A percentile compares a stretch with the other conserved stretches of the same genome.
Evolutionary conservation across 805 yeast species (phyloP).

Genomic region (Grigorovia yakushimaensis): DNA sequence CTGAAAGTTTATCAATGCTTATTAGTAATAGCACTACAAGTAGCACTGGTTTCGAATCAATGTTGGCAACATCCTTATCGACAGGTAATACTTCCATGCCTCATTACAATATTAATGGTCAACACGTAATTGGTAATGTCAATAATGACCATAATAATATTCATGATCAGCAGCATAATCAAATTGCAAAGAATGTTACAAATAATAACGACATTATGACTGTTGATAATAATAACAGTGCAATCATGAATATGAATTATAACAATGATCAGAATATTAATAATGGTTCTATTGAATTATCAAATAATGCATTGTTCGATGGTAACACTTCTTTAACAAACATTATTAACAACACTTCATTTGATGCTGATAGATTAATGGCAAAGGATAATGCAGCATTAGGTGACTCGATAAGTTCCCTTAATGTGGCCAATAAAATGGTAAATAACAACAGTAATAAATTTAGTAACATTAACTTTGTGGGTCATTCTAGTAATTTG

Average conservation of each 20-base stretch:
- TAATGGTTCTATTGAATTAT: background rate
- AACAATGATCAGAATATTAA: background rate
- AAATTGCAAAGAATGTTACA: background rate
- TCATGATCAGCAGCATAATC: background rate
- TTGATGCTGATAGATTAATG: background rate
- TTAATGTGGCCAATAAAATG: background rate
- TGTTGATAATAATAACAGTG: background rate
- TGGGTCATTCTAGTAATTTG: background rate
- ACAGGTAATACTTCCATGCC: conserved; percentile 11
- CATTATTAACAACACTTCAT: background rate
- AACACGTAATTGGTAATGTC: background rate
- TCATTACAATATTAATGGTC: background rate
- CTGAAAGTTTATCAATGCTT: conserved; percentile 6
- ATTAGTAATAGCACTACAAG: conserved; percentile 14
- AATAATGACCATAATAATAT: background rate
- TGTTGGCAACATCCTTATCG: conserved; percentile 18
- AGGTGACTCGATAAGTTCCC: background rate
- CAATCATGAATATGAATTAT: background rate
- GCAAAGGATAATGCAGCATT: background rate
- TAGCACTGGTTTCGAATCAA: conserved; percentile 20
- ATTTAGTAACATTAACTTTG: background rate
- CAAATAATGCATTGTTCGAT: conserved; percentile 9
- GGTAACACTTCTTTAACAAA: background rate
- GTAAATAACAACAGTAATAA: background rate
- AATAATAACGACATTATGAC: conserved; percentile 1